Base-by-base conservation (phyloP, 441 rosid species). In the Theobroma grandiflorum region DNA sequence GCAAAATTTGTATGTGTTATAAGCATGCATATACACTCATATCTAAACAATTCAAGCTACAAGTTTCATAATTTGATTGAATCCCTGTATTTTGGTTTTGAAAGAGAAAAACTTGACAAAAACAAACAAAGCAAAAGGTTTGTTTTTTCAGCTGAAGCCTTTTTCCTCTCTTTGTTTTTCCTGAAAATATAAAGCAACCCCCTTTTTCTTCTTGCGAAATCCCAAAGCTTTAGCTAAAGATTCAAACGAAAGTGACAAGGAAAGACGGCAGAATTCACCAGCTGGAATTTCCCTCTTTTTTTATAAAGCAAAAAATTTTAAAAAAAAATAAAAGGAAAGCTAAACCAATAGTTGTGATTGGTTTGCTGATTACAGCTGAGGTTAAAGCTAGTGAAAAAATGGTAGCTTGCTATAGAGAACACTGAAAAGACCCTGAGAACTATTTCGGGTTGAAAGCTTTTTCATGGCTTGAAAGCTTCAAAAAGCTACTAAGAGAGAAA, bases 171-270 rank as follows among this genome's bases (percentile, higher is more conserved):
- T 52, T 18, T 52, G 2, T 18, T 58, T 76, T 38, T 8, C 31
- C 53, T 52, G 52, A 22, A 45, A 73, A 79, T 59, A 64, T 74
- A 53, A 45, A 22, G 61, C 15, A 52, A 14, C 74, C 68, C 82
- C 62, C 15, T n/a, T 14, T 18, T 16, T 64, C 10, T n/a, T 63
- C 57, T 35, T 64, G 10, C 72, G 52, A 81, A 86, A 84, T 79
- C 80, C 22, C 40, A 42, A 76, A 68, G n/a, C 68, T 83, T 47
- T 55, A 11, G 45, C 58, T 78, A 47, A 8, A 49, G 77, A 84
- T 78, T 71, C 85, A 81, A 82, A 81, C 66, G 70, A 82, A 71
- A 76, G 33, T 69, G 11, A 59, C 74, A 26, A 26, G 18, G 59
- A 68, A 4, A 42, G 76, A 67, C 64, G 42, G 45, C 74, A 64